Percentiles rank a stretch among this genome's conserved stretches.
These are phyloP conservation scores for Colletotrichum gloeosporioides DNA, from an alignment of 2,329 filamentous ascomycete genomes.

Conservation along the genomic window DNA sequence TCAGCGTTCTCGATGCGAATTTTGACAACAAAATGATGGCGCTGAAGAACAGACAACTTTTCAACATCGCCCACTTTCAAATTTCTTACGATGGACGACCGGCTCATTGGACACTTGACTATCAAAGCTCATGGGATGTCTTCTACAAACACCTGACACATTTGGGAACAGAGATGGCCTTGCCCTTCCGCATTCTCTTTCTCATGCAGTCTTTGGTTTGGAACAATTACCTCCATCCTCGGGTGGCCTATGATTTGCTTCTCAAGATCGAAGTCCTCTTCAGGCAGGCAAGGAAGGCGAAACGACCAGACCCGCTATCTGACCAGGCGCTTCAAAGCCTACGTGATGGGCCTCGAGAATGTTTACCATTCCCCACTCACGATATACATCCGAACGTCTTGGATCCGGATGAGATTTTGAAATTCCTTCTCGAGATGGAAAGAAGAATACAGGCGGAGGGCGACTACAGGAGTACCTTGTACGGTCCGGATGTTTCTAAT, in stretches of 20 bases:
- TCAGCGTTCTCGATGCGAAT: conserved; percentile 31
- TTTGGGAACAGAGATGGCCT: conserved; percentile 27
- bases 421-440: conserved; percentile 45
- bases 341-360: conserved; percentile 50
- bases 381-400: conserved; percentile 48
- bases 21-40: conserved; percentile 25
- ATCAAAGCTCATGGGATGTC: conserved; percentile 29
- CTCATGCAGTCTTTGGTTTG: conserved; percentile 68
- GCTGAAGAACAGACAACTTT: conserved; percentile 28
- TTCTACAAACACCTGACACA: not conserved
- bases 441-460: conserved; percentile 31
- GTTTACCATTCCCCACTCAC: conserved; percentile 61
- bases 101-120: not conserved
- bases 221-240: conserved; percentile 67
- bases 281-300: conserved; percentile 25
- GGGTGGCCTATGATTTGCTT: conserved; percentile 48
- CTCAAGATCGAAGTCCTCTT: conserved; percentile 45
- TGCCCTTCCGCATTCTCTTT: conserved; percentile 62
- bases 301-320: conserved; percentile 46
- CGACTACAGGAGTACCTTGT: not conserved
- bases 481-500: conserved; percentile 30
- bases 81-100: not conserved
- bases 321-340: conserved; percentile 59
- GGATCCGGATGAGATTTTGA: conserved; percentile 44
- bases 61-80: conserved; percentile 23